These are phyloP conservation scores for Pleurostoma richardsiae DNA, from an alignment of 2,329 filamentous ascomycete species.

Conservation along the genomic window DNA sequence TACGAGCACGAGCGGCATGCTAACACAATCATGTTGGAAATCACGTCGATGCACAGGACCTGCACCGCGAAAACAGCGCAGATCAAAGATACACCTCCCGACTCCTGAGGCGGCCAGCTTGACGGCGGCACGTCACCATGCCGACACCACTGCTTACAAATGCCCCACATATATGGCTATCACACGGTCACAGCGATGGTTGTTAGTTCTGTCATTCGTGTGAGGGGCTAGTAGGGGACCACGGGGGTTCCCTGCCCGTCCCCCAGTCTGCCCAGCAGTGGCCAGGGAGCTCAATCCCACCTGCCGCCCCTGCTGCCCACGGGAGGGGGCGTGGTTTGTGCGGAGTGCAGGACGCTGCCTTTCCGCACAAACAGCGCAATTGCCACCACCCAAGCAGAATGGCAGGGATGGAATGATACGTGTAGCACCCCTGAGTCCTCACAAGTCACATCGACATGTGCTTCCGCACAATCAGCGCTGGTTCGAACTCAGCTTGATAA, in stretches of 20 bases:
- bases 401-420: background rate
- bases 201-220: constrained; percentile 1
- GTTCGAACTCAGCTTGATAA: background rate
- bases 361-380: constrained; percentile 1
- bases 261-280: too few species aligned
- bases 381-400: background rate
- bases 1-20: background rate
- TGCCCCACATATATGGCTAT: background rate
- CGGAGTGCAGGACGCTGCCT: background rate
- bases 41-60: background rate
- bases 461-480: too few species aligned
- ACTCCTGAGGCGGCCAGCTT: too few species aligned
- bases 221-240: too few species aligned
- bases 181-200: background rate
- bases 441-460: background rate
- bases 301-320: too few species aligned
- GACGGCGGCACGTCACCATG: background rate
- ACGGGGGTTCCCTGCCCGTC: too few species aligned
- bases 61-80: background rate
- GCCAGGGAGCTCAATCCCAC: too few species aligned
- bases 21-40: background rate
- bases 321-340: constrained; percentile 1
- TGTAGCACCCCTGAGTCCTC: background rate
- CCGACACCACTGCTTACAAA: background rate
- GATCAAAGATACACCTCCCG: too few species aligned